Percentiles rank a stretch among this genome's conserved stretches.
Conservation (phyloP, 352 stramenopile genomes). For the Albugo laibachii region DNA sequence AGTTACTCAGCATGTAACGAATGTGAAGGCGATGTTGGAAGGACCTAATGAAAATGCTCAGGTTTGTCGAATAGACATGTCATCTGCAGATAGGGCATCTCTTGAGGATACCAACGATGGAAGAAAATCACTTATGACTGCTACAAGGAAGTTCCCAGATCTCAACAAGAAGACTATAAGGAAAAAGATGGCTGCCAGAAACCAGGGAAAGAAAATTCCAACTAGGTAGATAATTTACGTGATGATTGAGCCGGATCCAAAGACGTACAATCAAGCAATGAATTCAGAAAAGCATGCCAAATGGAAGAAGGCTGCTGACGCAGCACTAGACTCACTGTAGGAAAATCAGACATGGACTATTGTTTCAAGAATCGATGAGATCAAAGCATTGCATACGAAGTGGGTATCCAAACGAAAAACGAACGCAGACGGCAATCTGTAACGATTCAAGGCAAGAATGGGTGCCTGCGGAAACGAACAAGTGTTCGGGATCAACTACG, state of each 20-base stretch:
- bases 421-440: neutral
- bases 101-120: neutral
- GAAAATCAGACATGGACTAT: neutral
- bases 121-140: neutral
- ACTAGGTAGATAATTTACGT: neutral
- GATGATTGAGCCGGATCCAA: neutral
- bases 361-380: neutral
- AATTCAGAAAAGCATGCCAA: neutral
- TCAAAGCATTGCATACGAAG: neutral
- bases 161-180: too few species aligned
- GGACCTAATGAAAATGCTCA: constrained; percentile 1
- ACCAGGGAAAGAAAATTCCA: too few species aligned
- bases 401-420: neutral
- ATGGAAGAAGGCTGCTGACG: neutral
- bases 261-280: neutral
- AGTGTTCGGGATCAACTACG: neutral
- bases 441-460: neutral
- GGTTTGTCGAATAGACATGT: too few species aligned
- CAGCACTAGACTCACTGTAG: neutral
- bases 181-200: too few species aligned
- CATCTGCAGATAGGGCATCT: too few species aligned
- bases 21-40: neutral
- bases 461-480: neutral
- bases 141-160: neutral
- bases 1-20: neutral